Base-by-base conservation (phyloP, 2,329 filamentous ascomycete species). In the Boeremia exigua region DNA sequence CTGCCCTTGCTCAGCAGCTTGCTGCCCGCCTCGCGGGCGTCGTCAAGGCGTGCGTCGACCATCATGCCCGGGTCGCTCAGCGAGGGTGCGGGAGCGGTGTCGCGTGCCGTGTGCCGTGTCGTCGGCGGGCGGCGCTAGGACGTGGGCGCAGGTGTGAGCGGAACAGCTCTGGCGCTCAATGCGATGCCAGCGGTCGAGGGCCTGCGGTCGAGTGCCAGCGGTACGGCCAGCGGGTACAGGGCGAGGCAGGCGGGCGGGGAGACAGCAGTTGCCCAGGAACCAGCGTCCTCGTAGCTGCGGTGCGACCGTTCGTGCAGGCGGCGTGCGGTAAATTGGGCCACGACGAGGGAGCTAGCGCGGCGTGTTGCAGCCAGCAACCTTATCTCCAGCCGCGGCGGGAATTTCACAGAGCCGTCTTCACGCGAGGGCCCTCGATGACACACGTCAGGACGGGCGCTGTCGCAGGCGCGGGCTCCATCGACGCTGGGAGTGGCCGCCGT, bases 1-100 rank as follows among this genome's bases (percentile, higher is more conserved):
- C 63, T 68, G 50, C 70, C 62, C 66, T 75, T 75, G 65, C 69
- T 70, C 64, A 73, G 72, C 60, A 78, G 75, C 72, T 73, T 76
- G 56, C 59, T 68, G 42, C 60, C 61, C 42, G 57, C 52, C 32
- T 68, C 65, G 19, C 53, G 53, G 15, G 53, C 53, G 7, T 55
- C 53, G 30, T 57, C 54, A 38, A 57, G 48, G 48, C 66, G 64
- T 42, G 66, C 65, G 56, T 75, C 72, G 59, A 68, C 69, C 71
- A 74, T 75, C 50, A 38, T 56, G 53, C 47, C 53, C 53, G n/a
- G 38, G 29, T 50, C 52, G 52, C 40, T 39, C 52, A 50, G 52
- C 52, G 46, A 50, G 32, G 7, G 29, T 34, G 25, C 11, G 52
- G 23, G 52, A 32, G 27, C 19, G 23, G n/a, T 30, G 53, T 56